Evolutionary conservation across 148 eudicot species (phyloP), one percentile per base, ranked within the genome.

Genomic region (Camellia granthamiana): DNA sequence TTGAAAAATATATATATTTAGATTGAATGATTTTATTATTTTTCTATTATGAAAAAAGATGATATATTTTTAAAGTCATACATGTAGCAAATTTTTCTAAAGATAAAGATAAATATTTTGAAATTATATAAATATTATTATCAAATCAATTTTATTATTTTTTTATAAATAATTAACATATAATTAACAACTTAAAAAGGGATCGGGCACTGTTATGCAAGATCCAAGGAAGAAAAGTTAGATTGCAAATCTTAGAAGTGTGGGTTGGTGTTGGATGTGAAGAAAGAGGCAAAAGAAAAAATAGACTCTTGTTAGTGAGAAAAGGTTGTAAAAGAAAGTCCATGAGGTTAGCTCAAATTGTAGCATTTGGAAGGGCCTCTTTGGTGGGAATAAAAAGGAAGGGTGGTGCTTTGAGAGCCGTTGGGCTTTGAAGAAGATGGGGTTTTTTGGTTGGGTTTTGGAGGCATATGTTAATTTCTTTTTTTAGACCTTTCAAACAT

Each of bases 311-410:
- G 55, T 19, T 6, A 66, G 49, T 52, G 7, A 74, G 72, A 80
- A 65, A 55, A 54, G 69, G 55, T 14, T 49, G 61, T 51, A 15
- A 21, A 41, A 69, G 60, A 80, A 65, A 63, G 78, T 56, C 73
- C 65, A 74, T 30, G 13, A 14, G 69, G 21, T 44, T 15, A n/a
- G 63, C 38, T 80, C 14, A 75, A 77, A 69, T 16, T 43, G 68
- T 55, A 67, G 79, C 79, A 55, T 75, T 75, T 75, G 83, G 65
- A 72, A 75, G 58, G 62, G 44, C 68, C 19, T 81, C 55, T 75
- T 81, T 56, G 65, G 69, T 59, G 61, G 61, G 63, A 63, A 74
- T 49, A 77, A 52, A 9, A 72, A 7, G 72, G 68, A 61, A 61
- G 71, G 66, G 23, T 47, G 70, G 59, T 16, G 4, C 63, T 68